Conservation (phyloP, 2,329 filamentous ascomycete species). For the Colletotrichum tofieldiae region DNA sequence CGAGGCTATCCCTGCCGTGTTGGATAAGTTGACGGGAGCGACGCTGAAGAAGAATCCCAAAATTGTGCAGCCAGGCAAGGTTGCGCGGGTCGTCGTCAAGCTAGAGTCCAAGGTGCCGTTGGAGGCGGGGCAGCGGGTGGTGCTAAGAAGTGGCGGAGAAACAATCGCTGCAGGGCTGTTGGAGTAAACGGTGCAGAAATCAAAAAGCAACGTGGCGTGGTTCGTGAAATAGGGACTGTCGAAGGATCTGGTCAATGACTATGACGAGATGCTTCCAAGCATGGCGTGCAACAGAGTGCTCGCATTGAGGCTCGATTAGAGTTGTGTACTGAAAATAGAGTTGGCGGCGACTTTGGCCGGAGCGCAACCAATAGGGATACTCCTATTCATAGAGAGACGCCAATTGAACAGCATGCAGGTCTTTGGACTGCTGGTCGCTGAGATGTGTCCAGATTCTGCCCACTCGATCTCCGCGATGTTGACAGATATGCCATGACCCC, state of each 20-base stretch:
- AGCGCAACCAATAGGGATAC: constrained; percentile 21
- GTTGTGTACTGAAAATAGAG: constrained; percentile 37
- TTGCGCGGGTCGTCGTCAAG: constrained; percentile 84
- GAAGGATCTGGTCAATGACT: constrained; percentile 1
- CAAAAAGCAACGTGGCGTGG: constrained; percentile 24
- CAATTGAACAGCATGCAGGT: constrained; percentile 16
- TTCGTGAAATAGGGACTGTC: neutral
- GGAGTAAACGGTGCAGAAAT: constrained; percentile 66
- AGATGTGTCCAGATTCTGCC: neutral
- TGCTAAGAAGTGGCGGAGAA: constrained; percentile 84
- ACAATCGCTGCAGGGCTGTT: constrained; percentile 91
- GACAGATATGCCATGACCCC: constrained; percentile 10
- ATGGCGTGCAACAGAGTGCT: constrained; percentile 22
- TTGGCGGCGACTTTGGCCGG: constrained; percentile 22
- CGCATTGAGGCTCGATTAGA: constrained; percentile 32
- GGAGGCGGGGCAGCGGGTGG: constrained; percentile 84
- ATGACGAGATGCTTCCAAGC: neutral
- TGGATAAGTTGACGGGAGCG: constrained; percentile 86
- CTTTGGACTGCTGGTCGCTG: neutral
- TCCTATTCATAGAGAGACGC: constrained; percentile 15
- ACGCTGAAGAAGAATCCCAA: constrained; percentile 86
- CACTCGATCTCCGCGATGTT: constrained; percentile 4
- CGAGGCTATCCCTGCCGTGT: constrained; percentile 76
- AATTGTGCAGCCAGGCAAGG: constrained; percentile 83
- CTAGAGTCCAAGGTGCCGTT: constrained; percentile 82